phyloP scores from a whole-genome alignment of 768 basidiomycete genomes.

The Boletus patriciae region DNA sequence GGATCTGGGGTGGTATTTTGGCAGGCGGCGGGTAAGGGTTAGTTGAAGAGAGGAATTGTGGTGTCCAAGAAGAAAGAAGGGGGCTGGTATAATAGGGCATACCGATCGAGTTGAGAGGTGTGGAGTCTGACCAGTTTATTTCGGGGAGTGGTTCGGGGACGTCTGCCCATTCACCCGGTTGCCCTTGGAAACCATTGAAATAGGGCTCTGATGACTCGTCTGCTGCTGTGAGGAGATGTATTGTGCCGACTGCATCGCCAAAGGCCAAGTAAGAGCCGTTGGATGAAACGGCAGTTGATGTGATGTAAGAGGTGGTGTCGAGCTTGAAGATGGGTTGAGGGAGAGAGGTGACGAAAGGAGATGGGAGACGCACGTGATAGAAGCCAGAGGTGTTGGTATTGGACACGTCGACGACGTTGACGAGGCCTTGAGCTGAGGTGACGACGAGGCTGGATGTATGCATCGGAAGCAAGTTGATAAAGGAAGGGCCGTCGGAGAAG shows the following conservation, averaged over 20 bases:
- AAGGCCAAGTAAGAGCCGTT: conserved; percentile 91
- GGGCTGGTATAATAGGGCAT: conserved; percentile 77
- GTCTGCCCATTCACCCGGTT: conserved; percentile 85
- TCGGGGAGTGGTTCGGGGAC: conserved; percentile 62
- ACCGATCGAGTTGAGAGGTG: conserved; percentile 89
- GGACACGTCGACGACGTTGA: conserved; percentile 81
- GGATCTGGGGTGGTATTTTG: conserved; percentile 77
- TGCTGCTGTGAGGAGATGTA: conserved; percentile 80
- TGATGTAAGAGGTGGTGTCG: conserved; percentile 73
- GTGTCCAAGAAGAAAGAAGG: conserved; percentile 67
- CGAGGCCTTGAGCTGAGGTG: conserved; percentile 76
- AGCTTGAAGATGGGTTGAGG: conserved; percentile 43
- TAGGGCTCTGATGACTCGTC: conserved; percentile 58
- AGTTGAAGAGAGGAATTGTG: conserved; percentile 54
- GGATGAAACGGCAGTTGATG: conserved; percentile 77
- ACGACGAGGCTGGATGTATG: conserved; percentile 72
- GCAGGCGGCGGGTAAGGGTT: conserved; percentile 62
- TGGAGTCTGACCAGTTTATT: conserved; percentile 79
- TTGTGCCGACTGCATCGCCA: conserved; percentile 80
- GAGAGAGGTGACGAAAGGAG: neutral
- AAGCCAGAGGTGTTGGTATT: conserved; percentile 71
- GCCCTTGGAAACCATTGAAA: conserved; percentile 89
- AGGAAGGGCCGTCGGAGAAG: conserved; percentile 84
- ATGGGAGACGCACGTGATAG: conserved; percentile 59
- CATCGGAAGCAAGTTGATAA: conserved; percentile 77